Conservation (phyloP, 1,284 basidiomycete species). For the Ceratobasidium sp. region DNA sequence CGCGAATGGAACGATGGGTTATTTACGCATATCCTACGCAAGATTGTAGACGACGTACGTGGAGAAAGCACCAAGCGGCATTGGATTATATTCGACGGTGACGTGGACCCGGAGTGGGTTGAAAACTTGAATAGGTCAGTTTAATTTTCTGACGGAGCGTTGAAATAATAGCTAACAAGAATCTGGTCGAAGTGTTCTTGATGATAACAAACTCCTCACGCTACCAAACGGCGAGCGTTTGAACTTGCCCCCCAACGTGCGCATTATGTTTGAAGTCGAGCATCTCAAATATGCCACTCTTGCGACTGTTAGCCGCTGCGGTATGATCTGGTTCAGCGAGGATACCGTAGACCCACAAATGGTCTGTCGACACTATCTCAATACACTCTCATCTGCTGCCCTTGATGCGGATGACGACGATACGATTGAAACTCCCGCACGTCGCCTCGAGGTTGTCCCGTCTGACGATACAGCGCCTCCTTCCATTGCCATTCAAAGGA, state of each 20-base stretch:
- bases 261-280: conserved; percentile 99
- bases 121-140: conserved; percentile 96
- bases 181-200: conserved; percentile 77
- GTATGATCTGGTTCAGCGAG: conserved; percentile 99
- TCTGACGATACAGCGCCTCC: conserved; percentile 62
- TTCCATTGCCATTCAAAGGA: conserved; percentile 78
- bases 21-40: conserved; percentile 96
- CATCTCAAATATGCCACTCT: conserved; percentile 96
- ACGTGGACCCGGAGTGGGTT: conserved; percentile 99
- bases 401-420: conserved; percentile 94
- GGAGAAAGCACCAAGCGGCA: conserved; percentile 96
- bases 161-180: background rate
- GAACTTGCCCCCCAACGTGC: conserved; percentile 94
- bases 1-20: conserved; percentile 99
- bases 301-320: conserved; percentile 98
- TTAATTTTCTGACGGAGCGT: background rate
- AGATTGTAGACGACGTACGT: conserved; percentile 98
- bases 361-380: conserved; percentile 91
- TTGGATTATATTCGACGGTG: conserved; percentile 99
- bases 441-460: conserved; percentile 62
- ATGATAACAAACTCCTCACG: conserved; percentile 98
- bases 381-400: conserved; percentile 75
- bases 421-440: conserved; percentile 60
- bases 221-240: conserved; percentile 98
- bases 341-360: conserved; percentile 90